Conservation (phyloP, 352 stramenopile genomes). For the Saprolegnia diclina region DNA sequence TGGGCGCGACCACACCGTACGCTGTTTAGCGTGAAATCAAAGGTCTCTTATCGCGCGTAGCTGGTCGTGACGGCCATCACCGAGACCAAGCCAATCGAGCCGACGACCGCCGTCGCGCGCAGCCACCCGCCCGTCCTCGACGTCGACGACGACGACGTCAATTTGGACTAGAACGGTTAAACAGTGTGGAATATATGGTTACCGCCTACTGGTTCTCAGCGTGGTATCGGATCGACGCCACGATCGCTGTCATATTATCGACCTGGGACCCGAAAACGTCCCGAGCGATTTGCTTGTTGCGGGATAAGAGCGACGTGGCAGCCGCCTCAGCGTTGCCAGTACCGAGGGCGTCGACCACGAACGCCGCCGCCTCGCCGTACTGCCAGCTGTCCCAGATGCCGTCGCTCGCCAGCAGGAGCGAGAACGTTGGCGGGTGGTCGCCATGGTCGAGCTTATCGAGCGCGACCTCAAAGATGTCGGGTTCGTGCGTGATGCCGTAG, state of each 20-base stretch:
- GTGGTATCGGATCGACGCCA: constrained; percentile 40
- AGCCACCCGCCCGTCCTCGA: neutral
- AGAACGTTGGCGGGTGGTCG: constrained; percentile 34
- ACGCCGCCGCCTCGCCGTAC: constrained; percentile 60
- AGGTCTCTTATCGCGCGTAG: neutral
- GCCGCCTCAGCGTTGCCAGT: constrained; percentile 32
- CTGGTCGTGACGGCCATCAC: constrained; percentile 6
- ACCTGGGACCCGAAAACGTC: constrained; percentile 73
- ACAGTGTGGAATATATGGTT: no score
- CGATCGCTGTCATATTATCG: constrained; percentile 85
- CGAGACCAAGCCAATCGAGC: constrained; percentile 12
- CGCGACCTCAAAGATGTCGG: constrained; percentile 49
- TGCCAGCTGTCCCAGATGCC: constrained; percentile 89
- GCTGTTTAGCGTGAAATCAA: no score
- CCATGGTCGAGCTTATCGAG: constrained; percentile 32
- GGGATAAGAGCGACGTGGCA: constrained; percentile 44
- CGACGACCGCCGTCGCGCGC: neutral
- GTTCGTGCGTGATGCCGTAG: constrained; percentile 69
- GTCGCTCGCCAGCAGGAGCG: constrained; percentile 70
- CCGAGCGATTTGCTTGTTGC: constrained; percentile 53
- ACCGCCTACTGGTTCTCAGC: neutral
- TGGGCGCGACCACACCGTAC: constrained; percentile 52
- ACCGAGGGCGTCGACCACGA: constrained; percentile 34
- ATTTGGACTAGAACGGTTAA: no score
- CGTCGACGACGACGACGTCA: neutral